Percentiles rank a stretch among this genome's conserved stretches.
These are phyloP conservation scores for Abelmoschus esculentus DNA, from an alignment of 345 rosid species.

Conservation along the genomic window DNA sequence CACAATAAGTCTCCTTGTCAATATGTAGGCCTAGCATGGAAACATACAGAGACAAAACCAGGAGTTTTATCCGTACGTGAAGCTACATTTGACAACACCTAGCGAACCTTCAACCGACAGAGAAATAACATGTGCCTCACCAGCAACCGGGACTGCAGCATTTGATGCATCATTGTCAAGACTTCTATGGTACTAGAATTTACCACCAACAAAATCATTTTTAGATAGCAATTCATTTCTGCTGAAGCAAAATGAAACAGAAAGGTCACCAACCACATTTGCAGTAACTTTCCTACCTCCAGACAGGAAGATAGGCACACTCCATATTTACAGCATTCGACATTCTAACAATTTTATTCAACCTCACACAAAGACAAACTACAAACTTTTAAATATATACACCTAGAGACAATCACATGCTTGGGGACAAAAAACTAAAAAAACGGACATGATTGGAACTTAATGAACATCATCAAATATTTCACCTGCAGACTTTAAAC, in stretches of 20 bases:
- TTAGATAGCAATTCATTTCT: background rate
- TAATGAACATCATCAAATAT: background rate
- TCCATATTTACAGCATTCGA: background rate
- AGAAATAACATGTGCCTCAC: too few relatives aligned
- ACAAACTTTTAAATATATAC: background rate
- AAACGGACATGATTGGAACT: background rate
- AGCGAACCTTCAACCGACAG: too few relatives aligned
- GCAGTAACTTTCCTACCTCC: background rate
- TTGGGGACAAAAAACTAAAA: background rate
- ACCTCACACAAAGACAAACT: background rate
- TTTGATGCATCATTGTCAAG: too few relatives aligned
- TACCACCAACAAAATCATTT: background rate
- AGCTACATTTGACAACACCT: too few relatives aligned
- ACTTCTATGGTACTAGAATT: background rate
- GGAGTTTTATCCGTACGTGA: too few relatives aligned
- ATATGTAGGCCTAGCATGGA: too few relatives aligned
- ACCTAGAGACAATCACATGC: background rate
- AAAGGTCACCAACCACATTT: background rate
- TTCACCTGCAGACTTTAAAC: background rate
- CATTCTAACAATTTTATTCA: background rate
- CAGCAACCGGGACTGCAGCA: too few relatives aligned
- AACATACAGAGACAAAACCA: too few relatives aligned
- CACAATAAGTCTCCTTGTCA: too few relatives aligned
- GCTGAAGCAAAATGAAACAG: background rate
- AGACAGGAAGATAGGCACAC: background rate